Base-by-base conservation (phyloP, 179 eudicot genomes). In the Sideroxylon spinosum region DNA sequence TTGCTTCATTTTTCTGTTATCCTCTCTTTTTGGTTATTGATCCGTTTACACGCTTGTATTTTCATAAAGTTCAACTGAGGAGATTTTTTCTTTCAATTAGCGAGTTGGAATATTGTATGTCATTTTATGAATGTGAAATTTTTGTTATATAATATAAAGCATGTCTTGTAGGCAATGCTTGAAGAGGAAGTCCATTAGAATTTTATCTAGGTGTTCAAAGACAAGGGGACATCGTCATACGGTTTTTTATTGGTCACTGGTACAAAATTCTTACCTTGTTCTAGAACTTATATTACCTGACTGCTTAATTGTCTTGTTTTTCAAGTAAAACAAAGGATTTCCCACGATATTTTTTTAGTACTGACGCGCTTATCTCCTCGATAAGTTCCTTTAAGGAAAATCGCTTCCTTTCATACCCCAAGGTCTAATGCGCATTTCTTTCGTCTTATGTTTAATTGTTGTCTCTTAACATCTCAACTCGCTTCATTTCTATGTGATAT, bases 181-280 rank as follows among this genome's bases (percentile, higher is more conserved):
- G 11, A 67, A 32, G 22, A 20, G 13, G 12, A 20, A 46, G 13
- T 44, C 55, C 50, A 19, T 7, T 44, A 37, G 1, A 23, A 11
- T 63, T 63, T 63, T 63, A 3, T 32, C 20, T 6, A 14, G 20
- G 2, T 66, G 0, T 20, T 28, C 14, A 17, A n/a, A n/a, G n/a
- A n/a, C n/a, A n/a, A 72, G 77, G 63, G 71, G 81, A 71, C 49
- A 78, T 78, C n/a, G 29, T 78, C 70, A 48, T 78, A 69, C 62
- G 81, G 20, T 78, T 78, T 22, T 52, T 78, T 17, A 72, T 78
- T 62, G 81, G 81, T 60, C 76, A 63, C 49, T 71, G 77, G 81
- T 78, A 52, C 8, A 25, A 59, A n/a, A 7, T 49, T 74, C 0
- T 3, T 23, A 10, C 22, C 11, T 14, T 32, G 48, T 48, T 49